Conservation (phyloP, 345 rosid species). For the Syzygium oleosum region DNA sequence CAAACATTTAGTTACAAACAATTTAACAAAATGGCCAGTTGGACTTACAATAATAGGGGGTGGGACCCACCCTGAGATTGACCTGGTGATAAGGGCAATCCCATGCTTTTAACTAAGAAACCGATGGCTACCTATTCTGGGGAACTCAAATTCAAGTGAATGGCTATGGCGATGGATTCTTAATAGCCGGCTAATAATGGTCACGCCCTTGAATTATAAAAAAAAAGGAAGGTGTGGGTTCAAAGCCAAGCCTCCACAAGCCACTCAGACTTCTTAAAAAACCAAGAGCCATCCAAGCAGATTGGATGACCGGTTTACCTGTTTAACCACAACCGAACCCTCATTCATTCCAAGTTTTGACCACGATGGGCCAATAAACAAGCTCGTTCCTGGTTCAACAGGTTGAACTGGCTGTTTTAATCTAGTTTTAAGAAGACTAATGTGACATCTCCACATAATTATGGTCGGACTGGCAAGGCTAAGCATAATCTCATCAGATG, state of each 20-base stretch:
- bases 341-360: not conserved
- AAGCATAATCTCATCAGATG: too few relatives aligned
- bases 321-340: not conserved
- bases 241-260: not conserved
- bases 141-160: not conserved
- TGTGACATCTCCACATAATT: not conserved
- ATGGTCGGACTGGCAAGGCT: not conserved
- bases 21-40: not conserved
- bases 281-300: not conserved
- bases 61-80: not conserved
- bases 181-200: not conserved
- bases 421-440: not conserved
- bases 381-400: not conserved
- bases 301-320: not conserved
- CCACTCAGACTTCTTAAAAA: not conserved
- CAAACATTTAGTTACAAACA: not conserved
- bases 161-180: not conserved
- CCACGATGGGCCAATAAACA: not conserved
- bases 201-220: not conserved
- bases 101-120: not conserved
- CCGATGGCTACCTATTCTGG: not conserved
- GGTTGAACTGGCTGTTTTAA: not conserved
- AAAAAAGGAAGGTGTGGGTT: not conserved
- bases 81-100: not conserved
- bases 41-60: not conserved